Conservation (phyloP, 345 rosid genomes). For the Nasturtium officinale region DNA sequence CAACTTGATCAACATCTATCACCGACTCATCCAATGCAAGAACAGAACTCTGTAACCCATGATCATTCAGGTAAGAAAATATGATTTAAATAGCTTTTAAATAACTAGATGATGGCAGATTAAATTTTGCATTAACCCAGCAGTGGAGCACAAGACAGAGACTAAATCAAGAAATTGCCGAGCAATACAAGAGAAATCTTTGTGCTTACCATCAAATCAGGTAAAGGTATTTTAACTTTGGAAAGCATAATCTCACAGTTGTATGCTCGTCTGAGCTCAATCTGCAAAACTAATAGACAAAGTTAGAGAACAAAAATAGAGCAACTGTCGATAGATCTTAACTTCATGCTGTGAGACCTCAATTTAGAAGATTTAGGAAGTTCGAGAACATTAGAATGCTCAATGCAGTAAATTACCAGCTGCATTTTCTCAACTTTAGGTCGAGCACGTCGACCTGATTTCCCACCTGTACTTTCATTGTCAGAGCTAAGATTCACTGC, state of each 20-base stretch:
- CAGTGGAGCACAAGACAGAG: not conserved
- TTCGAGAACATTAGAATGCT: slow-evolving; percentile 21
- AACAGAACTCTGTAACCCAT: slow-evolving; percentile 62
- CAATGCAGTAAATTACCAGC: slow-evolving; percentile 63
- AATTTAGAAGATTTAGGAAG: not conserved
- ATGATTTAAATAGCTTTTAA: slow-evolving; percentile 26
- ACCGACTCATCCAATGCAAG: slow-evolving; percentile 77
- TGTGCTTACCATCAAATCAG: slow-evolving; percentile 69
- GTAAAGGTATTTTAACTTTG: slow-evolving; percentile 77
- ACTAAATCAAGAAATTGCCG: slow-evolving; percentile 6
- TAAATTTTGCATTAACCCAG: not conserved
- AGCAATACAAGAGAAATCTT: slow-evolving; percentile 6
- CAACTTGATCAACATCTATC: slow-evolving; percentile 81
- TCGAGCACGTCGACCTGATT: slow-evolving; percentile 53
- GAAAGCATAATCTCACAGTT: slow-evolving; percentile 90
- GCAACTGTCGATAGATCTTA: slow-evolving; percentile 13
- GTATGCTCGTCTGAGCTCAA: slow-evolving; percentile 81
- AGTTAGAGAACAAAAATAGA: slow-evolving; percentile 38
- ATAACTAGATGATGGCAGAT: slow-evolving; percentile 18
- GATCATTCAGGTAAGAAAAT: slow-evolving; percentile 31
- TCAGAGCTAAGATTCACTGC: slow-evolving; percentile 59
- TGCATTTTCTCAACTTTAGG: slow-evolving; percentile 76
- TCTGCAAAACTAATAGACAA: slow-evolving; percentile 55
- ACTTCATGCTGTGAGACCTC: slow-evolving; percentile 24
- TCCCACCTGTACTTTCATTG: slow-evolving; percentile 47